phyloP scores from a whole-genome alignment of 768 basidiomycete genomes.

The Candolleomyces efflorescens region DNA sequence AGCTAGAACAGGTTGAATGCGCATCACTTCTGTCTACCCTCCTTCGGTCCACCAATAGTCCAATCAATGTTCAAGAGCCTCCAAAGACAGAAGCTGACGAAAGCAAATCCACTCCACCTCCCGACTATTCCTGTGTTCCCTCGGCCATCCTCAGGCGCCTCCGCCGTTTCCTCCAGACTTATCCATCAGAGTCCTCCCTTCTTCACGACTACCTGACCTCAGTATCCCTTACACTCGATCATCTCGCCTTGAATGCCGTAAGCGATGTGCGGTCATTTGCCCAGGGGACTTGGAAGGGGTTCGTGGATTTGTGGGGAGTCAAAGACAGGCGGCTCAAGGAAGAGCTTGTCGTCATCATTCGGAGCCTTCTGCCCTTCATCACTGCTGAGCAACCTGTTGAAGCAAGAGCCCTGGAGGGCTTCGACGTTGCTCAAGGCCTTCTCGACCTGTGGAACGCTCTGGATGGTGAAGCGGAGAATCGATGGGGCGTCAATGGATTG shows the following conservation, averaged over 20 bases:
- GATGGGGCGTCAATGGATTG: slow-evolving; percentile 63
- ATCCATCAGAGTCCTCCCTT: slow-evolving; percentile 72
- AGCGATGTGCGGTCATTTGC: slow-evolving; percentile 59
- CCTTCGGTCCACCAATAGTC: slow-evolving; percentile 46
- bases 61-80: no score
- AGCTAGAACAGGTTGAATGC: slow-evolving; percentile 69
- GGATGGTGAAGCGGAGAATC: slow-evolving; percentile 56
- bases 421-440: slow-evolving; percentile 45
- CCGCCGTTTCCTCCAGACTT: slow-evolving; percentile 55
- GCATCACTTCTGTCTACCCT: slow-evolving; percentile 59
- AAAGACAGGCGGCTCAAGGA: slow-evolving; percentile 79
- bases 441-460: slow-evolving; percentile 52
- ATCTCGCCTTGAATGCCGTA: slow-evolving; percentile 74
- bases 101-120: no score
- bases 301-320: slow-evolving; percentile 74
- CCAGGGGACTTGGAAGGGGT: slow-evolving; percentile 50
- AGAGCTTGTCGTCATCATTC: slow-evolving; percentile 68
- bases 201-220: slow-evolving; percentile 71
- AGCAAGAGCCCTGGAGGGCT: slow-evolving; percentile 18
- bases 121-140: slow-evolving; percentile 31
- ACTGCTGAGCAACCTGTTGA: slow-evolving; percentile 28
- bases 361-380: slow-evolving; percentile 69
- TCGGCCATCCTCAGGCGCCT: slow-evolving; percentile 49
- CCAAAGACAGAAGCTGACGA: no score
- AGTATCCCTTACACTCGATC: slow-evolving; percentile 64